A percentile compares a stretch with the other conserved stretches of the same genome.
These are phyloP conservation scores for Scenedesmus sp. DNA, from an alignment of 163 green algal species.

Conservation along the genomic window DNA sequence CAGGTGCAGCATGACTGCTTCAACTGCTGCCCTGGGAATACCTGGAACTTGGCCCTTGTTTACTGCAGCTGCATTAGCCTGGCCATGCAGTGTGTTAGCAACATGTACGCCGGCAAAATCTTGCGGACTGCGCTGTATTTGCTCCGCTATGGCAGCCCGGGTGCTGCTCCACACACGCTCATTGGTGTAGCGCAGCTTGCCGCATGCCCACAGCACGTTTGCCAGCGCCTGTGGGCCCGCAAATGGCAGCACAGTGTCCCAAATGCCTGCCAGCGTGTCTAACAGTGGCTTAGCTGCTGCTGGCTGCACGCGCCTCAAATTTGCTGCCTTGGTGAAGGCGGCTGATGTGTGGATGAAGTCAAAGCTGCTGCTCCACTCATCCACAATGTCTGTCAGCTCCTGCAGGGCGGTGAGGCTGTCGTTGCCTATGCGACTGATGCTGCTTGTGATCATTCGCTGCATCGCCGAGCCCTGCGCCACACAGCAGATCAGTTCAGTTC, in stretches of 20 bases:
- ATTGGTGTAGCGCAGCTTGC: constrained; percentile 25
- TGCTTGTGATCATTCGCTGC: neutral
- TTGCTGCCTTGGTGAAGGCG: constrained; percentile 1
- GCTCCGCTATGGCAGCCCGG: neutral
- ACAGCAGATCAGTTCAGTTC: too few relatives aligned
- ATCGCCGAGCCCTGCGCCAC: neutral
- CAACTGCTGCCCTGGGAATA: neutral
- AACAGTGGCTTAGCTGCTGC: neutral
- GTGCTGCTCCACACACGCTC: neutral
- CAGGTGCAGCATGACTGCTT: neutral
- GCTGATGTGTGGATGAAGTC: neutral
- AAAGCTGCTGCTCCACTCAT: neutral
- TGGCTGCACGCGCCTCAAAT: neutral
- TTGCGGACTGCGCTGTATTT: neutral
- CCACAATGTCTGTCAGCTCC: neutral
- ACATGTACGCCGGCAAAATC: neutral
- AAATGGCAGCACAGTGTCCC: neutral
- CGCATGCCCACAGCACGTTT: constrained; percentile 31
- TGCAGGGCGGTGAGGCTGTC: neutral
- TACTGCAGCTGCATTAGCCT: neutral
- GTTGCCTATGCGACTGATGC: neutral
- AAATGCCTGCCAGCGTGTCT: neutral
- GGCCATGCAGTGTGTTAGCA: neutral
- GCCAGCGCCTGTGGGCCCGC: neutral
- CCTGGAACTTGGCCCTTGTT: neutral